Percentiles rank a stretch among this genome's conserved stretches.
phyloP scores from a whole-genome alignment of 768 basidiomycete genomes.

The Xerocomus spinulosus region DNA sequence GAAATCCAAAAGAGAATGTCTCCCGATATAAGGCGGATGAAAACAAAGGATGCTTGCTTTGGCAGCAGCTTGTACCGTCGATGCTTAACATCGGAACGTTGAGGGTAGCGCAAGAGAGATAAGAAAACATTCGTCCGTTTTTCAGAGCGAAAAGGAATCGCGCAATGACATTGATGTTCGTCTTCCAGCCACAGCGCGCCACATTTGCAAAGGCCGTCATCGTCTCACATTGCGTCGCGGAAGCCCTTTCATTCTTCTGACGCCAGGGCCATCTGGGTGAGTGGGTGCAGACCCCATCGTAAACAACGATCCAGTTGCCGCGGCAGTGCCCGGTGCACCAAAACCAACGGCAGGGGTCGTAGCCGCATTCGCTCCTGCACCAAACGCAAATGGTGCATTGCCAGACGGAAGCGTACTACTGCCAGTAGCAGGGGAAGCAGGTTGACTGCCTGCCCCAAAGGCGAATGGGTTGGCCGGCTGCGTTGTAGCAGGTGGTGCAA shows the following conservation, averaged over 20 bases:
- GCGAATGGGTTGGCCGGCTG: slow-evolving; percentile 38
- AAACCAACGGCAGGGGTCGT: slow-evolving; percentile 40
- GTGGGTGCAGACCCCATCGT: slow-evolving; percentile 58
- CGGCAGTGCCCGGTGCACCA: slow-evolving; percentile 33
- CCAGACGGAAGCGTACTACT: slow-evolving; percentile 30
- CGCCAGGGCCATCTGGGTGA: slow-evolving; percentile 32
- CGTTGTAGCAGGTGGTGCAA: slow-evolving; percentile 39
- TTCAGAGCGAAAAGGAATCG: slow-evolving; percentile 10
- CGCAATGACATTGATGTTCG: slow-evolving; percentile 6
- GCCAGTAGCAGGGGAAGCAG: slow-evolving; percentile 51
- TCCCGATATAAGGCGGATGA: slow-evolving; percentile 7
- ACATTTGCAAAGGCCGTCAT: slow-evolving; percentile 8
- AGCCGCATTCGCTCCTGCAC: slow-evolving; percentile 28
- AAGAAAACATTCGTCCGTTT: slow-evolving; percentile 7
- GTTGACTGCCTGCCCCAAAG: slow-evolving; percentile 52
- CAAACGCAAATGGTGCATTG: slow-evolving; percentile 35
- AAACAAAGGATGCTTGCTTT: slow-evolving; percentile 3
- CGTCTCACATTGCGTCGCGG: slow-evolving; percentile 40
- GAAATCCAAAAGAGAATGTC: slow-evolving; percentile 12
- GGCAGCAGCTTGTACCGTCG: slow-evolving; percentile 7
- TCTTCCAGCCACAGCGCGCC: slow-evolving; percentile 12
- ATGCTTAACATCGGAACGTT: slow-evolving; percentile 25
- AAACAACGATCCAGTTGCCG: slow-evolving; percentile 40
- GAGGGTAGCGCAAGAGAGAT: slow-evolving; percentile 18
- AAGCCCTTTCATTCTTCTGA: slow-evolving; percentile 50